Conservation (phyloP, 2,329 filamentous ascomycete species). For the Trematosphaeria pertusa region DNA sequence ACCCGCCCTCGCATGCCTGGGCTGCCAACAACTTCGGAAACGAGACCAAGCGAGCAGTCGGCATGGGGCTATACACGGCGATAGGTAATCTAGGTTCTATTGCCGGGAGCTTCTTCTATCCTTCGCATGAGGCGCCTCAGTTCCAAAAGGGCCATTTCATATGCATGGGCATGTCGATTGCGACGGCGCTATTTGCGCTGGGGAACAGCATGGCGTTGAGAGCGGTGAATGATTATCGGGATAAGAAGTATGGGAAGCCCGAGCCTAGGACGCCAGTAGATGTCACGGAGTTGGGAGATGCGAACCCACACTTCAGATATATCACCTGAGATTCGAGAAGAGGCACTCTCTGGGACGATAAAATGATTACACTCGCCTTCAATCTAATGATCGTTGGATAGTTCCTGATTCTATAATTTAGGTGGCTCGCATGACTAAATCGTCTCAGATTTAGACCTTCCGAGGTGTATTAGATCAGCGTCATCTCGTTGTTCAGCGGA, state of each 20-base stretch:
- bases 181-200: not conserved
- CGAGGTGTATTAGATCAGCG: no score
- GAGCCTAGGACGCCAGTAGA: constrained; percentile 39
- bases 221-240: not conserved
- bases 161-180: not conserved
- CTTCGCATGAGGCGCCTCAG: not conserved
- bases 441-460: no score
- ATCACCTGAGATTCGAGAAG: no score
- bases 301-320: not conserved
- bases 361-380: no score
- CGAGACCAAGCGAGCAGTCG: not conserved
- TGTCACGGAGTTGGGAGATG: not conserved
- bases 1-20: not conserved
- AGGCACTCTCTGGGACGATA: no score
- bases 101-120: not conserved
- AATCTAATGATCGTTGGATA: no score
- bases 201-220: not conserved
- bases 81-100: not conserved
- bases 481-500: no score
- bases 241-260: not conserved
- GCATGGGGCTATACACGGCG: not conserved
- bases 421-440: no score
- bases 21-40: not conserved
- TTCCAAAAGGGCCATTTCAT: not conserved
- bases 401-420: no score